These are phyloP conservation scores for Fusarium longipes DNA, from an alignment of 2,329 filamentous ascomycete species.

Conservation along the genomic window DNA sequence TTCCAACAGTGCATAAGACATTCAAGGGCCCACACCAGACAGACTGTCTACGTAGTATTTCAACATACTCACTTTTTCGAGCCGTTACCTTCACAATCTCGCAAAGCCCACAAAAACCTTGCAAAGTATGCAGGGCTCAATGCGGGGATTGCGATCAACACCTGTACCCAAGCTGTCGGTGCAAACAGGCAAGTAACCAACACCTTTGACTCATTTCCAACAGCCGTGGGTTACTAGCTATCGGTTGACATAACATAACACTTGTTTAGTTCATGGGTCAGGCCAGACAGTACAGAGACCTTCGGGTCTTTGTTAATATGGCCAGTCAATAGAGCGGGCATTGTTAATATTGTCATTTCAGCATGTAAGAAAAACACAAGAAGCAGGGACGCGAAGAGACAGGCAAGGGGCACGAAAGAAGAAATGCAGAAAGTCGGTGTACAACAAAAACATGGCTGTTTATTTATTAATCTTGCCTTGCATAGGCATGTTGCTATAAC, in stretches of 20 bases:
- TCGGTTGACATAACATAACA: neutral
- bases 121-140: neutral
- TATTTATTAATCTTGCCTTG: neutral
- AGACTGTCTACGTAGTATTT: neutral
- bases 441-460: neutral
- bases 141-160: slow-evolving; percentile 19
- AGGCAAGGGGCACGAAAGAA: slow-evolving; percentile 13
- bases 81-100: neutral
- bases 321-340: neutral
- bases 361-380: neutral
- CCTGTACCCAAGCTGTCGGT: slow-evolving; percentile 11
- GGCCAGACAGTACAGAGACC: neutral
- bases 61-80: neutral
- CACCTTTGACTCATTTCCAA: slow-evolving; percentile 5
- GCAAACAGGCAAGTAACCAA: neutral
- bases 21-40: neutral
- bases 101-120: neutral
- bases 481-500: neutral
- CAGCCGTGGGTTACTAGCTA: neutral
- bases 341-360: neutral
- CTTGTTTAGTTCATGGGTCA: too few species aligned
- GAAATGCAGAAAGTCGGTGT: slow-evolving; percentile 23
- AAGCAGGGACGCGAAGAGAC: neutral
- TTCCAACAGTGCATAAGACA: slow-evolving; percentile 8
- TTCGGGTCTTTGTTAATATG: neutral